phyloP scores from a whole-genome alignment of 2,329 filamentous ascomycete species.

The Trichoderma polysporum region DNA sequence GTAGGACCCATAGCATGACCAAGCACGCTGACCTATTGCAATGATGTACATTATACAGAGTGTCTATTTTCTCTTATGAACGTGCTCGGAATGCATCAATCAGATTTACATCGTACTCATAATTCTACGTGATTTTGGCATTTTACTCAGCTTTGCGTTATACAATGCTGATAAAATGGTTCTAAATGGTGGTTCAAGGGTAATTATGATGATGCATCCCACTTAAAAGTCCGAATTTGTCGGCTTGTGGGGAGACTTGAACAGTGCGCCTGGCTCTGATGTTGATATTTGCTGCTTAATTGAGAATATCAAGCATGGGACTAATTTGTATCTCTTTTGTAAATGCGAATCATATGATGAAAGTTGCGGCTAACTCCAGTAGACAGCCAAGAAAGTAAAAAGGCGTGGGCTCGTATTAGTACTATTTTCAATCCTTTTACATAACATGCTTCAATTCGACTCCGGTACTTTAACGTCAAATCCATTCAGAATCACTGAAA shows the following conservation, averaged over 20 bases:
- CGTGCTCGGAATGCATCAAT: too few relatives aligned
- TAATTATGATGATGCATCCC: conserved; percentile 88
- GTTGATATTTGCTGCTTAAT: conserved; percentile 54
- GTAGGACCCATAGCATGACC: too few relatives aligned
- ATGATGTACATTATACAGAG: too few relatives aligned
- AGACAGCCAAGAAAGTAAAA: too few relatives aligned
- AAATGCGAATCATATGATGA: too few relatives aligned
- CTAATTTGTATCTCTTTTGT: too few relatives aligned
- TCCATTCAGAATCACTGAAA: neutral
- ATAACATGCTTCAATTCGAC: neutral
- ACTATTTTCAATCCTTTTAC: neutral
- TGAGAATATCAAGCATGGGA: too few relatives aligned
- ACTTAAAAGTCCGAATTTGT: conserved; percentile 77
- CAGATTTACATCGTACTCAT: conserved; percentile 84
- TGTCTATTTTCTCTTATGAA: conserved; percentile 49
- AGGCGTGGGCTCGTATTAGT: too few relatives aligned
- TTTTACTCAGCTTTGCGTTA: neutral
- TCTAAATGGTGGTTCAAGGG: conserved; percentile 72
- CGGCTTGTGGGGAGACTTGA: conserved; percentile 74
- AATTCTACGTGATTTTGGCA: conserved; percentile 24
- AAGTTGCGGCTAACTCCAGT: too few relatives aligned
- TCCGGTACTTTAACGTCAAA: neutral
- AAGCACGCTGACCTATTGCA: too few relatives aligned
- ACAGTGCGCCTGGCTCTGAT: conserved; percentile 60
- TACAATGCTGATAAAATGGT: conserved; percentile 66